Evolutionary conservation across 2,329 filamentous ascomycete species (phyloP).

Genomic region (Cercospora sojina): DNA sequence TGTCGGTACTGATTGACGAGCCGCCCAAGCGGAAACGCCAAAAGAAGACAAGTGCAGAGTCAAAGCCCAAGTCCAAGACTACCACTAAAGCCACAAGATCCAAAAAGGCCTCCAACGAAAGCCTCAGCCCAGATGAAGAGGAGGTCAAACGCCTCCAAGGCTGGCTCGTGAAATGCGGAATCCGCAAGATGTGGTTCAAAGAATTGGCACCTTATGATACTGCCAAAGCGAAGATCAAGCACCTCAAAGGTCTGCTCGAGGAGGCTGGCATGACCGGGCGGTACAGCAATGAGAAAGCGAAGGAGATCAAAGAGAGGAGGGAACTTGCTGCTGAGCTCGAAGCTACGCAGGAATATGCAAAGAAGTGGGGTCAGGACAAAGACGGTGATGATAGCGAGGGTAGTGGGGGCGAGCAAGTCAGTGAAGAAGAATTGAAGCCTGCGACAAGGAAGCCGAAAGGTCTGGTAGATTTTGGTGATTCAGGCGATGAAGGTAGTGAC

Average conservation of each 20-base stretch:
- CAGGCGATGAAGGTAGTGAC: conserved; percentile 36
- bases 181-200: conserved; percentile 86
- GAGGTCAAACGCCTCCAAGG: conserved; percentile 87
- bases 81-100: conserved; percentile 39
- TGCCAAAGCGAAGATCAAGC: conserved; percentile 73
- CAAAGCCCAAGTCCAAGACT: conserved; percentile 42
- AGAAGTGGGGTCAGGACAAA: conserved; percentile 64
- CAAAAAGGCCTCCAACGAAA: conserved; percentile 31
- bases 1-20: conserved; percentile 78
- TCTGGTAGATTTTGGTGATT: conserved; percentile 40
- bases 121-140: conserved; percentile 63
- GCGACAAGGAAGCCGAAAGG: conserved; percentile 34
- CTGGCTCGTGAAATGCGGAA: conserved; percentile 83
- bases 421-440: conserved; percentile 20
- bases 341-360: conserved; percentile 77
- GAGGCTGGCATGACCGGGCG: conserved; percentile 86
- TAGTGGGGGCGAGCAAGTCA: conserved; percentile 11
- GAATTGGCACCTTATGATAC: conserved; percentile 78
- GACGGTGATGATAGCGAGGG: conserved; percentile 21
- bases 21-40: conserved; percentile 58
- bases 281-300: conserved; percentile 80
- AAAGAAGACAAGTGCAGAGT: conserved; percentile 40
- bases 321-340: conserved; percentile 84
- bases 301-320: conserved; percentile 80
- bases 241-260: conserved; percentile 74